Evolutionary conservation across 208 protist genomes (phyloP).

Genomic region (Wallacemonas sp.): DNA sequence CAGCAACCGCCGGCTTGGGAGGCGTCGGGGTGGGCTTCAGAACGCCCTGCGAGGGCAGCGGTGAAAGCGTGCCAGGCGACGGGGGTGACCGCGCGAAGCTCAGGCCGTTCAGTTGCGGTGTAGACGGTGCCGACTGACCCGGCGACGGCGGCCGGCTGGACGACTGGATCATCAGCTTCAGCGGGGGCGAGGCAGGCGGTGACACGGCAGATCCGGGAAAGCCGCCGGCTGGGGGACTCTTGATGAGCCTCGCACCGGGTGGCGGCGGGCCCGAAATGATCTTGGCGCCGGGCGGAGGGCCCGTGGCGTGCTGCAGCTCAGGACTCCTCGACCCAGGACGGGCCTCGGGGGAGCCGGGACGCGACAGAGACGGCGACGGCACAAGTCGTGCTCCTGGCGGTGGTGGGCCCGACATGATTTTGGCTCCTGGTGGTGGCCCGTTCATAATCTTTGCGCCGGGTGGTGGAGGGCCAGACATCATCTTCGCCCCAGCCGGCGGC

Average conservation of each 20-base stretch:
- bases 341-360: constrained; percentile 3
- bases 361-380: background rate
- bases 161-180: constrained; percentile 33
- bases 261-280: constrained; percentile 44
- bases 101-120: constrained; percentile 12
- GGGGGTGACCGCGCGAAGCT: constrained; percentile 7
- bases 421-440: constrained; percentile 35
- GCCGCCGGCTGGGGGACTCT: constrained; percentile 12
- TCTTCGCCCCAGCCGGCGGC: constrained; percentile 28
- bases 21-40: constrained; percentile 18
- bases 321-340: constrained; percentile 17
- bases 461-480: constrained; percentile 27
- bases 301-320: constrained; percentile 16
- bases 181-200: constrained; percentile 21
- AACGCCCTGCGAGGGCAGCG: constrained; percentile 1
- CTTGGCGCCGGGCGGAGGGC: constrained; percentile 38
- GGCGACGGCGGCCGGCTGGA: constrained; percentile 17
- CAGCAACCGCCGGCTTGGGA: background rate
- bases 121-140: constrained; percentile 12
- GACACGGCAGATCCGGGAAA: constrained; percentile 18
- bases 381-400: constrained; percentile 10
- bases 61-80: background rate
- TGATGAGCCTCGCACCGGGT: constrained; percentile 34
- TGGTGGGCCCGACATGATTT: constrained; percentile 19
- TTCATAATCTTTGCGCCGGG: constrained; percentile 46